phyloP scores from a whole-genome alignment of 768 basidiomycete species.

The Cyclocybe cylindracea region DNA sequence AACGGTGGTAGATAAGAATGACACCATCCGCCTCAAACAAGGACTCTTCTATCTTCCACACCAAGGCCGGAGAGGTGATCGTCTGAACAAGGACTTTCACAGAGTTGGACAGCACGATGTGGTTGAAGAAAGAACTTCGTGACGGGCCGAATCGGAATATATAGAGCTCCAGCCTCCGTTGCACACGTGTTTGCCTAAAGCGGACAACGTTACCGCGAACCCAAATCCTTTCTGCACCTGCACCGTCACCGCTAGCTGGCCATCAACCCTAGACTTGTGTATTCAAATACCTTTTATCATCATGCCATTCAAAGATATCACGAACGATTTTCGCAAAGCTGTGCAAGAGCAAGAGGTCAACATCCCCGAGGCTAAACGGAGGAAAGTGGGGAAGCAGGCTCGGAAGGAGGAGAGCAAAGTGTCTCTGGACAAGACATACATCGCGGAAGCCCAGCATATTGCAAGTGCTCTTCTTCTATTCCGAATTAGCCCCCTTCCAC shows the following conservation, averaged over 20 bases:
- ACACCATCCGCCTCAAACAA: constrained; percentile 77
- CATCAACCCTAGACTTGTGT: constrained; percentile 2
- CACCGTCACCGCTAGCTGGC: constrained; percentile 5
- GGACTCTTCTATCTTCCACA: constrained; percentile 43
- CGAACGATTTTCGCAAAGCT: constrained; percentile 58
- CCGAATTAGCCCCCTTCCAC: neutral
- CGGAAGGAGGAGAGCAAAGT: constrained; percentile 37
- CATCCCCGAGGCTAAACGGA: constrained; percentile 49
- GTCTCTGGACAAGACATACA: constrained; percentile 62
- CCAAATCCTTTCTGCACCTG: neutral
- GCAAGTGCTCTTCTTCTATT: constrained; percentile 30
- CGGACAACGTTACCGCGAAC: constrained; percentile 7
- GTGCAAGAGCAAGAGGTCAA: constrained; percentile 47
- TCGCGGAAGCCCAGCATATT: constrained; percentile 75
- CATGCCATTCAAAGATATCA: constrained; percentile 65
- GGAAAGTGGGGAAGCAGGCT: constrained; percentile 39
- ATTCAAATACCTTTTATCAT: neutral
- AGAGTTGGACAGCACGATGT: constrained; percentile 17
- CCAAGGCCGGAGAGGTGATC: constrained; percentile 8
- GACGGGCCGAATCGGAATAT: neutral
- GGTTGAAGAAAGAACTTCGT: constrained; percentile 19
- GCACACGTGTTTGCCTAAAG: constrained; percentile 20
- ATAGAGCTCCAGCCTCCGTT: neutral
- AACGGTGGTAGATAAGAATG: constrained; percentile 38
- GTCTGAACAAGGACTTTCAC: constrained; percentile 9